These are phyloP conservation scores for Diplocarpon rosae DNA, from an alignment of 2,329 filamentous ascomycete genomes.

Conservation along the genomic window DNA sequence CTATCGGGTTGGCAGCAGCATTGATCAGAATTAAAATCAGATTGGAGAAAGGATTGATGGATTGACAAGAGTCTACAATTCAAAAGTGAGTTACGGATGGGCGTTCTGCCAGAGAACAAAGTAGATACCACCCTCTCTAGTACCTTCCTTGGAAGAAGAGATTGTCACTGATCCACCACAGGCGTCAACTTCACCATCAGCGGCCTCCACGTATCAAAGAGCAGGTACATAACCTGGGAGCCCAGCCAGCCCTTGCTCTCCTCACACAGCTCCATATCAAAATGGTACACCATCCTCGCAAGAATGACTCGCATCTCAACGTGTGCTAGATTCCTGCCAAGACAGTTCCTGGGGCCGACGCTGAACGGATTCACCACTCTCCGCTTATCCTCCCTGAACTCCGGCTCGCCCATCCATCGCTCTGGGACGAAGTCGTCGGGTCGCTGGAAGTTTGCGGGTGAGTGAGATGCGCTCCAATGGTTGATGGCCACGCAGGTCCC, in stretches of 20 bases:
- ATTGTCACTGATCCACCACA: not conserved
- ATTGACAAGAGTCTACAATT: too few species aligned
- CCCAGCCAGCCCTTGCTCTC: slow-evolving; percentile 1
- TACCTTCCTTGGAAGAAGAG: too few species aligned
- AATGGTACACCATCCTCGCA: slow-evolving; percentile 11
- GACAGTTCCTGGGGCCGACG: slow-evolving; percentile 10
- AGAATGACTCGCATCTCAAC: slow-evolving; percentile 16
- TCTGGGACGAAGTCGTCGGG: slow-evolving; percentile 11
- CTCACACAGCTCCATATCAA: slow-evolving; percentile 9
- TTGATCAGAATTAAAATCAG: too few species aligned
- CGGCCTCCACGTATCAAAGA: slow-evolving; percentile 5
- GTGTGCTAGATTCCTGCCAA: slow-evolving; percentile 12
- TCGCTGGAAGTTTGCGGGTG: slow-evolving; percentile 8
- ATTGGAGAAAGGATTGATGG: too few species aligned
- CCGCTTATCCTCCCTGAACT: slow-evolving; percentile 9
- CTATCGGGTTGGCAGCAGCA: too few species aligned
- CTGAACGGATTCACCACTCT: slow-evolving; percentile 10
- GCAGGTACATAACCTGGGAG: slow-evolving; percentile 5
- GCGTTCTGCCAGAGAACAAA: too few species aligned
- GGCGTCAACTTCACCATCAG: slow-evolving; percentile 3
- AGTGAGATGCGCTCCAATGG: slow-evolving; percentile 4
- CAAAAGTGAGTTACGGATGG: too few species aligned
- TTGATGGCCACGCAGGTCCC: slow-evolving; percentile 3
- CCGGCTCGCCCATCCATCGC: slow-evolving; percentile 25
- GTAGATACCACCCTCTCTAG: too few species aligned